A percentile compares a stretch with the other conserved stretches of the same genome.
phyloP scores from a whole-genome alignment of 2,329 filamentous ascomycete genomes.

The Neocatenulostroma microsporum region DNA sequence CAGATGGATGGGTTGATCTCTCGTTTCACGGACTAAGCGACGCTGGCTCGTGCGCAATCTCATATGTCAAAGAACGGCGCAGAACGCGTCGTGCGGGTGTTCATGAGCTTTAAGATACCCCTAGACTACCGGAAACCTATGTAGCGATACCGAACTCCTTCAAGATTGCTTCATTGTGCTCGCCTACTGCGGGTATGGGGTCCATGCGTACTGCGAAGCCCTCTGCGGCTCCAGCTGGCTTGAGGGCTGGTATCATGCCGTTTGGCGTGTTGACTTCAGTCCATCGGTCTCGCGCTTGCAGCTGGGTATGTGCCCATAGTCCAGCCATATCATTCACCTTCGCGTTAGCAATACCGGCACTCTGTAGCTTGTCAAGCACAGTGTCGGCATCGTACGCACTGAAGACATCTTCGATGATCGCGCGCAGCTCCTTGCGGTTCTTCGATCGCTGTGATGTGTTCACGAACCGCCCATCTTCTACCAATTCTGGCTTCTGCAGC shows the following conservation, averaged over 20 bases:
- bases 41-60: too few relatives aligned
- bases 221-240: slow-evolving; percentile 41
- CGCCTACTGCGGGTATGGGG: slow-evolving; percentile 42
- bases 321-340: slow-evolving; percentile 49
- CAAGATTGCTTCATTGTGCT: slow-evolving; percentile 44
- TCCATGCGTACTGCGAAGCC: slow-evolving; percentile 34
- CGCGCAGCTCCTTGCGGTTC: slow-evolving; percentile 41
- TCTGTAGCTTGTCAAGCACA: slow-evolving; percentile 39
- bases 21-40: slow-evolving; percentile 14
- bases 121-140: slow-evolving; percentile 8
- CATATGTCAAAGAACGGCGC: too few relatives aligned
- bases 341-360: slow-evolving; percentile 48
- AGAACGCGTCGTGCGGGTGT: too few relatives aligned
- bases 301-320: slow-evolving; percentile 49
- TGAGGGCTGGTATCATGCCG: slow-evolving; percentile 42
- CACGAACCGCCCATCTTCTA: slow-evolving; percentile 41
- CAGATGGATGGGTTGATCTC: slow-evolving; percentile 27
- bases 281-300: slow-evolving; percentile 46
- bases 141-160: slow-evolving; percentile 36
- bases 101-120: slow-evolving; percentile 7
- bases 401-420: slow-evolving; percentile 42
- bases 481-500: slow-evolving; percentile 36
- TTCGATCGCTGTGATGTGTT: slow-evolving; percentile 41
- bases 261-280: slow-evolving; percentile 42
- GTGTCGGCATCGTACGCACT: slow-evolving; percentile 32